Conservation (phyloP, 345 rosid genomes). For the Stellera chamaejasme region DNA sequence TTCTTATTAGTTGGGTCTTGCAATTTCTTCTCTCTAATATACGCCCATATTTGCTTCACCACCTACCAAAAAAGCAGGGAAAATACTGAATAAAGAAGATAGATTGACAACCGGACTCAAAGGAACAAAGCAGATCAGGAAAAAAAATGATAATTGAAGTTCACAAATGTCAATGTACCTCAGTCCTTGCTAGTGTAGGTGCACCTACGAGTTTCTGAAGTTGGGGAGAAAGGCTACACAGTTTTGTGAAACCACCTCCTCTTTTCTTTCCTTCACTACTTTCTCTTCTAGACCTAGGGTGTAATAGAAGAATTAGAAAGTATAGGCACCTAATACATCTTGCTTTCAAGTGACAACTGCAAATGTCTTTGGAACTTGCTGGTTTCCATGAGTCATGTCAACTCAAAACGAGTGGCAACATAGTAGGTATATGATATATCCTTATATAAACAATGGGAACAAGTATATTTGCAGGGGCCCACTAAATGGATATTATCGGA, state of each 20-base stretch:
- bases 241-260: slow-evolving; percentile 39
- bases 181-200: slow-evolving; percentile 32
- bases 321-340: slow-evolving; percentile 1
- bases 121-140: neutral
- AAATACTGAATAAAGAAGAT: slow-evolving; percentile 8
- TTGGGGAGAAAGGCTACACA: slow-evolving; percentile 38
- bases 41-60: slow-evolving; percentile 49
- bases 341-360: slow-evolving; percentile 4
- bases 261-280: slow-evolving; percentile 29
- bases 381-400: slow-evolving; percentile 5
- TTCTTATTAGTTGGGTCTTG: slow-evolving; percentile 54
- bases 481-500: too few relatives aligned
- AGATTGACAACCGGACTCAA: slow-evolving; percentile 1
- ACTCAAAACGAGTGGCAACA: neutral
- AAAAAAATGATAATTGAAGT: neutral
- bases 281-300: slow-evolving; percentile 22
- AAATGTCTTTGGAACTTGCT: neutral
- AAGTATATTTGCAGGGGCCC: too few relatives aligned
- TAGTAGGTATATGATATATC: neutral
- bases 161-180: slow-evolving; percentile 16
- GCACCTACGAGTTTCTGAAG: slow-evolving; percentile 29
- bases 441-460: too few relatives aligned
- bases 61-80: slow-evolving; percentile 27
- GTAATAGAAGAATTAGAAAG: slow-evolving; percentile 11
- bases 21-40: slow-evolving; percentile 44